Evolutionary conservation across 306 rosid species (phyloP), one percentile per base, ranked within the genome.

Genomic region (Canavalia ensiformis): DNA sequence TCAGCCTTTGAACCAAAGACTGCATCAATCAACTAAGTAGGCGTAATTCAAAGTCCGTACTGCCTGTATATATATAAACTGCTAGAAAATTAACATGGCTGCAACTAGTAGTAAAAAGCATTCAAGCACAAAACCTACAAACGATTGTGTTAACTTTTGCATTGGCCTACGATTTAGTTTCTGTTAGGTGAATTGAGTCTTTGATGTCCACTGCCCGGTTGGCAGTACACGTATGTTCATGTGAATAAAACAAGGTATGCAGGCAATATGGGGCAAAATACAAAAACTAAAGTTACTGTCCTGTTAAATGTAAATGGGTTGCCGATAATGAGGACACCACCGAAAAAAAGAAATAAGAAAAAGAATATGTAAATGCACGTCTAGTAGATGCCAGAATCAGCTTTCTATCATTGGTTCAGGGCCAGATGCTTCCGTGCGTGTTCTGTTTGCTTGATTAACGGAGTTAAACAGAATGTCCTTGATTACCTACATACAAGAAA

Each of bases 341-440:
- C 58, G 11, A 42, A 51, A 51, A 44, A 79, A 69, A 8, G 52
- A 28, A 42, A 58, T 18, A 12, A 18, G 9, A 51, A 39, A 79
- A 74, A 11, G 67, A 29, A 58, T 76, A 34, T 54, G 69, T 30
- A 56, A 70, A 46, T 76, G 75, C 87, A 37, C 50, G 63, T 28
- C 66, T 9, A 30, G 62, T 39, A 33, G 77, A 77, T 31, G 63
- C 54, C 65, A 78, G 34, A 67, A 81, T 92, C 91, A 96, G 81
- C 94, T 92, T 83, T 96, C 98, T 62, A 92, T 87, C 99, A 92
- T 94, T 6, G 99, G 97, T 60, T 96, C 97, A 2, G 98, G 97
- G 45, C 39, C 95, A 9, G 97, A 84, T 67, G 97, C 82, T 87
- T 92, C 97, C 0, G 92, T 4, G 30, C 77, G 85, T 66, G 88